Percentiles rank a stretch among this genome's conserved stretches.
phyloP scores from a whole-genome alignment of 345 rosid genomes.

The Excoecaria cochinchinensis region DNA sequence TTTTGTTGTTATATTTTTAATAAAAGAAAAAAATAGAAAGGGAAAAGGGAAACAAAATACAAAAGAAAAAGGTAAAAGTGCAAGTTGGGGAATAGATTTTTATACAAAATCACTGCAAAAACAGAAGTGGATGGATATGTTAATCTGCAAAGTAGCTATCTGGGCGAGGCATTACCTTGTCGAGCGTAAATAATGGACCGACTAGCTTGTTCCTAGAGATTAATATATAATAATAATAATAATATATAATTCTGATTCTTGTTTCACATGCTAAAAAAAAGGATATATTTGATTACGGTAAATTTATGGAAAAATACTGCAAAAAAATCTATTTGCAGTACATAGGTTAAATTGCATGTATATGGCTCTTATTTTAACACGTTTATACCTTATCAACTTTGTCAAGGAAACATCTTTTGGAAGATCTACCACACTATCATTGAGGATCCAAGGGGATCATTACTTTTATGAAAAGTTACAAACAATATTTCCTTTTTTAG shows the following conservation, averaged over 20 bases:
- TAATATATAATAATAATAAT: too few relatives aligned
- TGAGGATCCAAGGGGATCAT: neutral
- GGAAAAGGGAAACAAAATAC: neutral
- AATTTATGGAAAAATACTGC: neutral
- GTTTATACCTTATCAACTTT: neutral
- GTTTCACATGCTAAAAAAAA: too few relatives aligned
- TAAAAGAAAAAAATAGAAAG: neutral
- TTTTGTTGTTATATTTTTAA: neutral
- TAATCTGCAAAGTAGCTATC: neutral
- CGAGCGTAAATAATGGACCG: too few relatives aligned
- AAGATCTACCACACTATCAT: neutral
- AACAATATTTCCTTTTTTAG: too few relatives aligned
- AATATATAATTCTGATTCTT: too few relatives aligned
- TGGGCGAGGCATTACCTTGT: neutral
- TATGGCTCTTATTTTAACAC: slow-evolving; percentile 4
- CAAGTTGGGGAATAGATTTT: neutral
- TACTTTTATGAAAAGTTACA: neutral
- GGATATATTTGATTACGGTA: too few relatives aligned
- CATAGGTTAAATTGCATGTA: neutral
- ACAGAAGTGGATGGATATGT: neutral
- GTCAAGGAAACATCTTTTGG: neutral
- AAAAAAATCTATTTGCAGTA: neutral
- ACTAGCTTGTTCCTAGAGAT: too few relatives aligned
- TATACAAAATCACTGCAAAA: neutral
- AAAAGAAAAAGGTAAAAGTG: neutral